Conservation (phyloP, 371 early-diverging fungal species). For the Mortierella sp. region DNA sequence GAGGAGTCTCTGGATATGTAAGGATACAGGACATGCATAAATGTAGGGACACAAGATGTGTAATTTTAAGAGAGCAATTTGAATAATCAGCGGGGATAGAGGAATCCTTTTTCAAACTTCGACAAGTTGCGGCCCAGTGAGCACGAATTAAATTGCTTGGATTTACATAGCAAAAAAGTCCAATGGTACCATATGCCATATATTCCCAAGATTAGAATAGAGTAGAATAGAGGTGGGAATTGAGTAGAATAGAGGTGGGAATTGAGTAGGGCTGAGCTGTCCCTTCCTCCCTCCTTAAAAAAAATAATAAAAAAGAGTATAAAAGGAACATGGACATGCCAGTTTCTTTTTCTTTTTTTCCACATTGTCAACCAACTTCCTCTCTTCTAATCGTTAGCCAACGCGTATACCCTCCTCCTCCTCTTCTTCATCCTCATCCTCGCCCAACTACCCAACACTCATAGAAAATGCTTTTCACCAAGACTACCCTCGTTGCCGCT, state of each 20-base stretch:
- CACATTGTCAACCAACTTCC: slow-evolving; percentile 10
- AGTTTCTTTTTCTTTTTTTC: neutral
- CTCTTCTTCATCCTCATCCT: too few species aligned
- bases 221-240: neutral
- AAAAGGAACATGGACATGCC: neutral
- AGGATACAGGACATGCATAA: too few species aligned
- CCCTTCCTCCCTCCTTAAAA: too few species aligned
- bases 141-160: neutral
- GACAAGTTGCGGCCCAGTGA: neutral
- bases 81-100: too few species aligned
- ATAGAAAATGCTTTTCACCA: slow-evolving; percentile 41
- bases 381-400: neutral
- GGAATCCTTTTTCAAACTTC: slow-evolving; percentile 7
- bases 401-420: neutral
- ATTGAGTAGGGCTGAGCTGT: neutral
- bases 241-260: neutral
- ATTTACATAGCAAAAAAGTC: neutral
- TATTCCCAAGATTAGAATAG: neutral
- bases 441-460: neutral
- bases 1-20: too few species aligned
- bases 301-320: neutral
- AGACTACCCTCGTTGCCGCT: slow-evolving; percentile 29
- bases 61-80: too few species aligned
- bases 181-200: neutral
- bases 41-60: too few species aligned